Evolutionary conservation across 208 protist species (phyloP).

Genomic region (Tritrichomonas foetus): DNA sequence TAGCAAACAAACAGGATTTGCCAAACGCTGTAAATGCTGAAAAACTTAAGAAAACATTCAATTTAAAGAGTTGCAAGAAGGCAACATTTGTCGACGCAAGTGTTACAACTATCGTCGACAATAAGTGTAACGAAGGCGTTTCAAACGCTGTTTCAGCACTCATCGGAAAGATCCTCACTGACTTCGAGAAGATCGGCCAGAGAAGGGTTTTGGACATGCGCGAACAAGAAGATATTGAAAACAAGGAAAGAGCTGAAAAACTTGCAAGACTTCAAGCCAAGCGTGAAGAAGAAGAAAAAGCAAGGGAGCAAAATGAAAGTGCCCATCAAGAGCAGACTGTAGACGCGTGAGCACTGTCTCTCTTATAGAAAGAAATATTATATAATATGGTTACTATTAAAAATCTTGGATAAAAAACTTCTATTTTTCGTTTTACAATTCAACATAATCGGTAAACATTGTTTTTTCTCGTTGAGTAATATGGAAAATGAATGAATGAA

Average conservation of each 20-base stretch:
- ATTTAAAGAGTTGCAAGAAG: background rate
- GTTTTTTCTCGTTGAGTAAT: too few species aligned
- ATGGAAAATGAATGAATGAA: too few species aligned
- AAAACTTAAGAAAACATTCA: background rate
- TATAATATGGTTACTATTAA: too few species aligned
- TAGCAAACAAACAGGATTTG: constrained; percentile 10
- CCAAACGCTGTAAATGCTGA: background rate
- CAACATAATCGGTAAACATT: too few species aligned
- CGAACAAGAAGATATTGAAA: background rate
- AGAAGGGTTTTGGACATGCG: background rate
- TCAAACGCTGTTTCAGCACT: background rate
- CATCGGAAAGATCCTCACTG: background rate
- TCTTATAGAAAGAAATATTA: too few species aligned
- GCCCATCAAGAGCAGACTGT: too few species aligned
- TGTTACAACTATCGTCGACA: background rate
- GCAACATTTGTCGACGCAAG: background rate
- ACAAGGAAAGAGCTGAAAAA: background rate
- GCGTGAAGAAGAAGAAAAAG: background rate
- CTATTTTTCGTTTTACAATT: too few species aligned
- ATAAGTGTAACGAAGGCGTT: background rate
- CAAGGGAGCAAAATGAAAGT: background rate
- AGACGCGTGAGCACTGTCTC: too few species aligned
- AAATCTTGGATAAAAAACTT: too few species aligned
- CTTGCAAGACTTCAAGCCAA: background rate
- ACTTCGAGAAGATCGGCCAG: background rate